A percentile compares a stretch with the other conserved stretches of the same genome.
phyloP scores from a whole-genome alignment of 768 basidiomycete species.

The Omphalotus guepiniiformis region DNA sequence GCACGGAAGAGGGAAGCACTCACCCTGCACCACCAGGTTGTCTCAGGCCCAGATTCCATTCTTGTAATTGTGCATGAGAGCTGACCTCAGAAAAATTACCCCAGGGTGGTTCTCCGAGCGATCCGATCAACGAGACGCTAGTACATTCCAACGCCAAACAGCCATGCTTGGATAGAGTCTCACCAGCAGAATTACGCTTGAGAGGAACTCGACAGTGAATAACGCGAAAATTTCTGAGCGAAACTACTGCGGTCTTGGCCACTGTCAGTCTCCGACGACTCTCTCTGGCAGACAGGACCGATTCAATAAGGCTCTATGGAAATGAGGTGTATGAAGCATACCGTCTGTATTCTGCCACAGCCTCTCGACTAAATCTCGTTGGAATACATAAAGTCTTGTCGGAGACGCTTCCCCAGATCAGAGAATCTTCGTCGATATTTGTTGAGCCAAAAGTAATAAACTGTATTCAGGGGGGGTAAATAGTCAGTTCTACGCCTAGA shows the following conservation, averaged over 20 bases:
- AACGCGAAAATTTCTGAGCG: background rate
- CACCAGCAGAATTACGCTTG: background rate
- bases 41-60: background rate
- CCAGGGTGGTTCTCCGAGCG: constrained; percentile 2
- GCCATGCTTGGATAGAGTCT: background rate
- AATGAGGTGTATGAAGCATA: background rate
- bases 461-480: background rate
- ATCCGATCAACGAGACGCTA: background rate
- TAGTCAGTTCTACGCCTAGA: background rate
- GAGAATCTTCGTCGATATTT: background rate
- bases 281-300: background rate
- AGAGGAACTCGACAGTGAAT: constrained; percentile 1
- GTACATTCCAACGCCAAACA: constrained; percentile 3
- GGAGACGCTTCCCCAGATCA: constrained; percentile 1
- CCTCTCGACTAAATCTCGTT: constrained; percentile 1
- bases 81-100: background rate
- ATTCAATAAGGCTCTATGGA: background rate
- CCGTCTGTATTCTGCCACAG: constrained; percentile 1
- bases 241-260: constrained; percentile 3
- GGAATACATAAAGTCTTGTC: constrained; percentile 1
- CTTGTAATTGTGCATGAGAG: background rate
- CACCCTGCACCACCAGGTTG: constrained; percentile 4
- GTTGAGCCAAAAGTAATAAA: constrained; percentile 1
- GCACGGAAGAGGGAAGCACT: too few relatives aligned
- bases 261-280: background rate